These are phyloP conservation scores for Osmanthus fragrans DNA, from an alignment of 257 asterid species.

Conservation along the genomic window DNA sequence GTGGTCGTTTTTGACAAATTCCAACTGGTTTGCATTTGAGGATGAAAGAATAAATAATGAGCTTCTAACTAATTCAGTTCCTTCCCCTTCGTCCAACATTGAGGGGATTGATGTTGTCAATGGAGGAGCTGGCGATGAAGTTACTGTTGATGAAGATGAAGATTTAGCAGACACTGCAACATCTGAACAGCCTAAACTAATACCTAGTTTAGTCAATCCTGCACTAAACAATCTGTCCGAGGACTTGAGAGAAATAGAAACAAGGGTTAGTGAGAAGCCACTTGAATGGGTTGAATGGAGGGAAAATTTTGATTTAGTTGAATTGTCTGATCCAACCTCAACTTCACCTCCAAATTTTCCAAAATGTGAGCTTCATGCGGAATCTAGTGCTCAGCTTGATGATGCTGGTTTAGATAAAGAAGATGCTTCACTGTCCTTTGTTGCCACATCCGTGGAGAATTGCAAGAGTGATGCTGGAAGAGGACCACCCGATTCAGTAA, in stretches of 20 bases:
- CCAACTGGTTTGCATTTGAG: no score
- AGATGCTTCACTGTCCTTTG: no score
- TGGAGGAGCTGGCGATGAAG: slow-evolving; percentile 22
- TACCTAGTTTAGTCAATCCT: slow-evolving; percentile 26
- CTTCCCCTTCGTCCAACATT: no score
- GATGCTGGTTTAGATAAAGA: not conserved
- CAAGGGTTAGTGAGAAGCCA: slow-evolving; percentile 7
- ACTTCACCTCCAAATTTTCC: no score
- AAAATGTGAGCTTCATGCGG: not conserved
- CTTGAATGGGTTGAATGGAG: slow-evolving; percentile 57
- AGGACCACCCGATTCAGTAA: no score
- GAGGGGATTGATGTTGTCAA: slow-evolving; percentile 20
- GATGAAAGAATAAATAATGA: no score
- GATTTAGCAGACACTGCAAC: slow-evolving; percentile 42
- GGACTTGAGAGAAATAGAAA: slow-evolving; percentile 30
- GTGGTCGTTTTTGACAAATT: no score
- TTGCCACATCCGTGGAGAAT: no score
- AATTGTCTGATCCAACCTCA: slow-evolving; percentile 21
- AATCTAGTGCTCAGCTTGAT: slow-evolving; percentile 23
- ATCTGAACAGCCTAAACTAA: slow-evolving; percentile 33
- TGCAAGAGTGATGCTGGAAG: no score
- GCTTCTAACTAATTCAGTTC: no score
- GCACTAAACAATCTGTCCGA: slow-evolving; percentile 16
- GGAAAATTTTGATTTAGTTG: slow-evolving; percentile 42
- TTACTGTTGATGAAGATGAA: slow-evolving; percentile 31